Base-by-base conservation (phyloP, 345 rosid genomes). In the Firmiana major region DNA sequence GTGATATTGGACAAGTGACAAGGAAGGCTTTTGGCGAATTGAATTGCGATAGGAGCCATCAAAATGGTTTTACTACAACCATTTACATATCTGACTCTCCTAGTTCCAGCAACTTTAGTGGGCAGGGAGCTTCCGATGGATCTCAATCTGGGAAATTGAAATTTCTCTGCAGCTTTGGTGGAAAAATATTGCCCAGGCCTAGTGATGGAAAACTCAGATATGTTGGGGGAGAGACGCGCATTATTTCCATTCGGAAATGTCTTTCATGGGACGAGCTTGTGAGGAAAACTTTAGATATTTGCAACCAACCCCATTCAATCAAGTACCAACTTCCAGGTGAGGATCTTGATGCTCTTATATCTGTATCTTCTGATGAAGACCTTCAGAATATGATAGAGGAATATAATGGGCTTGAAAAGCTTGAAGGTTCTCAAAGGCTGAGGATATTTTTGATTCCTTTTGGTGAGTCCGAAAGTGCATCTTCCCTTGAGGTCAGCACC, bases 241-340 rank as follows among this genome's bases (percentile, higher is more conserved):
- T 90, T n/a, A 76, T 87, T 38, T 89, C 90, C 38, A 83, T 89
- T n/a, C 64, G 71, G 24, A 82, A 79, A 64, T 82, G 84, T 65
- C 78, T 89, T 63, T 82, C 90, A 7, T 90, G 89, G 92, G 83
- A 83, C 74, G 90, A 87, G 77, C 89, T 90, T 79, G 84, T 86
- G 76, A 85, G 77, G 82, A 89, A 83, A 80, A 90, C 92, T 4
- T 81, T 77, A 42, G 67, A 63, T 72, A 83, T 87, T 62, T 90
- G 91, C 81, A 83, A 80, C 43, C 86, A 81, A 45, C 80, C 86
- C 49, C 94, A 89, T 77, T 85, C 87, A 0, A 86, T 90, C 45
- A 90, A 87, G 79, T 90, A 89, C 74, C 92, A 90, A 81, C 94
- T 90, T 83, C 94, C 94, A 26, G 91, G 92, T 8, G 92, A 90